Evolutionary conservation across 352 stramenopile species (phyloP), one percentile per base, ranked within the genome.

Genomic region (Phytophthora pisi): DNA sequence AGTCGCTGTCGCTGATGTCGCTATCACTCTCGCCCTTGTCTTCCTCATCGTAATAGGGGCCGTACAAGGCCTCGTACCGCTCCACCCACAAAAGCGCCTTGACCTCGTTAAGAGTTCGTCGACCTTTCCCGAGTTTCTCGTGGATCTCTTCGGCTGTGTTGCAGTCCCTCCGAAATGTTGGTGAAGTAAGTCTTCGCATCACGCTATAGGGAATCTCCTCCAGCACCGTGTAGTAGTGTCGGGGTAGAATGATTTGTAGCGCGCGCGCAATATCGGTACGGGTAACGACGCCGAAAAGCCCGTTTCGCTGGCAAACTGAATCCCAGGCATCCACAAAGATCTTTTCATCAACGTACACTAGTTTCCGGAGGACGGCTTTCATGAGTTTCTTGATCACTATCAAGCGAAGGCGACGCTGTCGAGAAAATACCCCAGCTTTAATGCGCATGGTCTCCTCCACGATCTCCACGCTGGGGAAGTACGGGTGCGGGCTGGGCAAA

Each of bases 11-110:
- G 16, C 59, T 67, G 45, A 56, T 43, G 10, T 68, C 59, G 34
- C 30, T 57, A 8, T 72, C 13, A 51, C 60, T 59, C 2, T 71
- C 51, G 31, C 16, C 57, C 1, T 50, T 56, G 45, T 53, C 62
- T 13, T 70, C 66, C 15, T 58, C 50, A 7, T 67, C 66, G 50
- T 58, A 40, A 42, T 73, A 60, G 10, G 54, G 53, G 9, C 72
- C 74, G 49, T 72, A 68, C 10, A 69, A 18, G 9, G 43, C 66
- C 55, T 76, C 75, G 57, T 77, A 86, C 51, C 68, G 64, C 49
- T 81, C 74, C 18, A 86, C 53, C 77, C 77, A 89, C 8, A 86
- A 50, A 8, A 82, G 75, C 3, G 71, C 76, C 64, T 84, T 74
- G n/a, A 89, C 51, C 42, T 74, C 65, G 20, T 74, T 28, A 46